Base-by-base conservation (phyloP, 306 rosid genomes). In the Vigna trinervia region DNA sequence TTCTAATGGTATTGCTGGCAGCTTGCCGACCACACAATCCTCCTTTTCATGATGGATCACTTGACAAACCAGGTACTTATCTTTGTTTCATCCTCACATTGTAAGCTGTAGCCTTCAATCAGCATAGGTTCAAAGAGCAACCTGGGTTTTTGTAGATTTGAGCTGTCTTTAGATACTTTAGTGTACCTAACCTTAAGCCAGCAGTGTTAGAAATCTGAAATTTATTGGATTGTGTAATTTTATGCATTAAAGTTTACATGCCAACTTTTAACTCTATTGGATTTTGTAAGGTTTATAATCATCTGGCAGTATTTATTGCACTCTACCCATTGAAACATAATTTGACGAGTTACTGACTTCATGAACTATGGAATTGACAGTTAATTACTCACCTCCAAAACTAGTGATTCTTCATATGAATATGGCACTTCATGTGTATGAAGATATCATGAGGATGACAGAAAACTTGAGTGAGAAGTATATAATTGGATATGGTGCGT, bases 331-430 rank as follows among this genome's bases (percentile, higher is more conserved):
- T 15, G 50, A 48, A 66, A 23, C 54, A 77, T 63, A 47, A 34
- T 43, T 69, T 61, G 17, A 39, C 71, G 30, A 69, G 81, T 78
- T 75, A 53, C 67, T 85, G 11, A 76, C 22, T 65, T 4, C 23
- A 6, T 75, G 52, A 76, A 71, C 77, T 82, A 80, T 71, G 63
- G 45, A 78, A 78, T 82, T 80, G 51, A 30, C 92, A 85, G 93
- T 93, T 84, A 85, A 34, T 50, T 91, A 79, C 85, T 90, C 98
- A 0, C 89, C 86, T 5, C 97, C 96, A 8, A 95, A 90, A 76
- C 89, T 95, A 36, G 99, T 95, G 68, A 87, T 92, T 75, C 97
- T 95, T 75, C 90, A 92, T 85, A 95, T 95, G 99, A 93, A 95
- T 51, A 85, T 95, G 99, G 97, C 99, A 5, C 93, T 95, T 51